phyloP scores from a whole-genome alignment of 2,329 filamentous ascomycete genomes.

The Metarhizium brunneum region DNA sequence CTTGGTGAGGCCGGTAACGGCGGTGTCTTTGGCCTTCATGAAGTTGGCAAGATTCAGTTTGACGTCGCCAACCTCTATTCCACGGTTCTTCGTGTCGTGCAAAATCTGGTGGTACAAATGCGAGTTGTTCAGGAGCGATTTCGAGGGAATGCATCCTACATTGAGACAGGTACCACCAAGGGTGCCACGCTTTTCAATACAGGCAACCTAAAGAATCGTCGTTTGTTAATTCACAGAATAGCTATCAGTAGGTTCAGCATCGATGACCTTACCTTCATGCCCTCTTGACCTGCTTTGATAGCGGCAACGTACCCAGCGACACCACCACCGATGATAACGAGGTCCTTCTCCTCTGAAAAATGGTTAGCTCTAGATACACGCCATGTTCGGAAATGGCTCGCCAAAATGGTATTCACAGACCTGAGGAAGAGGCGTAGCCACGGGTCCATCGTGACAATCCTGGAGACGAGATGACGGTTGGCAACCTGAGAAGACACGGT shows the following conservation, averaged over 20 bases:
- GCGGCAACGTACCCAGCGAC: conserved; percentile 97
- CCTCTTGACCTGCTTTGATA: conserved; percentile 97
- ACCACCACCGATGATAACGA: conserved; percentile 95
- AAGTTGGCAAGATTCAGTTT: conserved; percentile 90
- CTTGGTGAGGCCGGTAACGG: conserved; percentile 83
- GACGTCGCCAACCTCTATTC: conserved; percentile 95
- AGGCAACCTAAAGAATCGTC: conserved; percentile 58
- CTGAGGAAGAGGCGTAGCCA: conserved; percentile 48
- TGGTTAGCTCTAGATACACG: conserved; percentile 27
- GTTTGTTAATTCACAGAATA: conserved; percentile 2
- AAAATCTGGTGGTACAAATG: conserved; percentile 95
- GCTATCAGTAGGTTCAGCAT: neutral
- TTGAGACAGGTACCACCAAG: conserved; percentile 97
- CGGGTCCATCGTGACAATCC: conserved; percentile 42
- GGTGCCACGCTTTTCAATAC: conserved; percentile 94
- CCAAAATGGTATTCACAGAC: conserved; percentile 27
- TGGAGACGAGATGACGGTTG: conserved; percentile 34
- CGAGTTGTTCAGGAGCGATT: conserved; percentile 99
- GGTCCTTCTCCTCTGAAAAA: conserved; percentile 75
- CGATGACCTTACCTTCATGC: conserved; percentile 63
- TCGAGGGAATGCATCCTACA: conserved; percentile 98
- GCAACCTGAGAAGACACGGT: conserved; percentile 29
- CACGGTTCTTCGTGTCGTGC: conserved; percentile 93
- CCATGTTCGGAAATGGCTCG: neutral
- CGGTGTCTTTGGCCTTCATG: conserved; percentile 98